These are phyloP conservation scores for Mycoemilia scoparia DNA, from an alignment of 192 early-diverging fungal genomes.

Conservation along the genomic window DNA sequence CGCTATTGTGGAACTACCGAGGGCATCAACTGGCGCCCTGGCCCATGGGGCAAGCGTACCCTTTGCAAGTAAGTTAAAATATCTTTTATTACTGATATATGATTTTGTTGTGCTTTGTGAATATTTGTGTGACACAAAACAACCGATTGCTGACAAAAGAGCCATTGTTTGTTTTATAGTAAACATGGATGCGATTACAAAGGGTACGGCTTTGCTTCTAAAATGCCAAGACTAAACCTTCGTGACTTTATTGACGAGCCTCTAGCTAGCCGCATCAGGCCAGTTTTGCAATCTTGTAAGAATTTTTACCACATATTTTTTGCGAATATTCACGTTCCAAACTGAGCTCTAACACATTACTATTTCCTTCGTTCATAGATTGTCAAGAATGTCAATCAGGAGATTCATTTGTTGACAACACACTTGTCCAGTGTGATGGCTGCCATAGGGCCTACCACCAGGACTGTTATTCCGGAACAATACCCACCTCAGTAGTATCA, in stretches of 20 bases:
- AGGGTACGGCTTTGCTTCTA: conserved; percentile 83
- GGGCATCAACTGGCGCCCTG: conserved; percentile 76
- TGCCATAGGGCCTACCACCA: conserved; percentile 71
- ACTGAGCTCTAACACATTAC: neutral
- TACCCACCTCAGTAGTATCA: conserved; percentile 4
- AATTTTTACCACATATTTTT: too few relatives aligned
- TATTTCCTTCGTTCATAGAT: too few relatives aligned
- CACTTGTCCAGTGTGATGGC: conserved; percentile 64
- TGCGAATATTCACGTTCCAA: neutral
- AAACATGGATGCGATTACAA: conserved; percentile 94
- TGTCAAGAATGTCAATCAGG: conserved; percentile 59
- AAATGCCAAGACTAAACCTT: conserved; percentile 68
- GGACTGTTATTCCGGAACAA: conserved; percentile 33
- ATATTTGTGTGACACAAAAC: too few relatives aligned
- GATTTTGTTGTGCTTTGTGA: conserved; percentile 1
- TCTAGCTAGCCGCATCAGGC: conserved; percentile 60
- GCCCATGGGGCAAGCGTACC: conserved; percentile 87
- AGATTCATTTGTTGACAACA: conserved; percentile 37
- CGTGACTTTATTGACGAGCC: conserved; percentile 53
- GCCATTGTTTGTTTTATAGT: conserved; percentile 9
- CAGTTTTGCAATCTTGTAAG: conserved; percentile 81
- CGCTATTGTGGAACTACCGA: conserved; percentile 83
- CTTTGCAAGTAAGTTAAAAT: conserved; percentile 64
- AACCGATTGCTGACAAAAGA: neutral
- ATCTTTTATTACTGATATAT: conserved; percentile 6